Evolutionary conservation across 371 early-diverging fungal genomes (phyloP), one percentile per base, ranked within the genome.

Genomic region (Haplosporangium sp.): DNA sequence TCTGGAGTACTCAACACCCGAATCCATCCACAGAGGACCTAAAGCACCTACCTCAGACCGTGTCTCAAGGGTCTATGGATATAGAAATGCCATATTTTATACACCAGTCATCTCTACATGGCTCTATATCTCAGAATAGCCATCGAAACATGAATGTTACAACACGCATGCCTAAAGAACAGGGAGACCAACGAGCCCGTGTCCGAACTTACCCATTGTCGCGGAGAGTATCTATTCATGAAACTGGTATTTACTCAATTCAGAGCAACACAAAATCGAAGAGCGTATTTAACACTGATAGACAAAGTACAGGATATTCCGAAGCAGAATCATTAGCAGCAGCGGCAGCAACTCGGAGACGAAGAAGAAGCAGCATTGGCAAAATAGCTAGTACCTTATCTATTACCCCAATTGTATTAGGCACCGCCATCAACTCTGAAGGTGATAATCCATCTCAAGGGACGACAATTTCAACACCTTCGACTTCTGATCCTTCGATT

Each of bases 161-260:
- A 35, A 17, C 20, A 0, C 57, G 19, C 2, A 15, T 50, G 6
- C 20, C n/a, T 35, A 63, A 59, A 40, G 37, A 35, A 42, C 15
- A 7, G n/a, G 52, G 52, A n/a, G 59, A 60, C 42, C 13, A 13
- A 2, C 63, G 55, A 37, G 11, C 53, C 1, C 65, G 67, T 10
- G 48, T 27, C 35, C 67, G 71, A 35, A 52, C 71, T 13, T 71
- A 71, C 40, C 67, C 76, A 48, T 52, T 67, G 2, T 58, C 71
- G 8, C 71, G 76, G 6, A 66, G 71, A 4, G 67, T 76, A 8
- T 71, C 71, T 5, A 59, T 76, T 37, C 71, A 76, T 60, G 76
- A 69, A n/a, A 76, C 76, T 17, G 61, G 63, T 11, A 44, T 40
- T 20, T 19, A 48, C 19, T 57, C 52, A 48, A 39, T 57, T 19